Conservation (phyloP, 2,329 filamentous ascomycete species). For the Pseudogymnoascus sp. region DNA sequence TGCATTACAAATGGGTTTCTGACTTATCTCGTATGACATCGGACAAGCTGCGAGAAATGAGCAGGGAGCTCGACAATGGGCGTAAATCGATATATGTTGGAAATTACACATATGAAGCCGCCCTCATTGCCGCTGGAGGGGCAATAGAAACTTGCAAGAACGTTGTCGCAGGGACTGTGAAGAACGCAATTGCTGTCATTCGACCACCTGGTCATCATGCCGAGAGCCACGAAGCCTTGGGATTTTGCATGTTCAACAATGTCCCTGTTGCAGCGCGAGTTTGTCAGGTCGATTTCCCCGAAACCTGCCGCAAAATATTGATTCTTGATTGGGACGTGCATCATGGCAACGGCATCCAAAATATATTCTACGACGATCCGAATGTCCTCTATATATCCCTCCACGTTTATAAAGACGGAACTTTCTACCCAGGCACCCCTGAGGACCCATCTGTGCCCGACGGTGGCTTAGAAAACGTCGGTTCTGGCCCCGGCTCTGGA, state of each 20-base stretch:
- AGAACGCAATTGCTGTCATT: conserved; percentile 93
- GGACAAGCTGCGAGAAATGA: conserved; percentile 61
- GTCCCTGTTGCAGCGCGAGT: conserved; percentile 86
- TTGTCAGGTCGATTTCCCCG: conserved; percentile 74
- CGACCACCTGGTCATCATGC: conserved; percentile 93
- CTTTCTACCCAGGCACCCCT: conserved; percentile 72
- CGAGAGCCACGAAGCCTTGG: conserved; percentile 77
- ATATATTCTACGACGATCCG: conserved; percentile 90
- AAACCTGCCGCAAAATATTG: conserved; percentile 77
- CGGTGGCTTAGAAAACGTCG: conserved; percentile 54
- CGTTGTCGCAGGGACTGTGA: conserved; percentile 75
- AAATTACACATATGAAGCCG: conserved; percentile 70
- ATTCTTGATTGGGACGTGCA: conserved; percentile 88
- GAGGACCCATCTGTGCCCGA: conserved; percentile 52
- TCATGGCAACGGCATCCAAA: conserved; percentile 86
- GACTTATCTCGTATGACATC: conserved; percentile 46
- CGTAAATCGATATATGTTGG: conserved; percentile 79
- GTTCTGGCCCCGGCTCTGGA: conserved; percentile 47
- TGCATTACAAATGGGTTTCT: conserved; percentile 74
- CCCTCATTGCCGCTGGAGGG: conserved; percentile 78
- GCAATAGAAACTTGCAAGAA: conserved; percentile 93
- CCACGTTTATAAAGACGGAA: conserved; percentile 77
- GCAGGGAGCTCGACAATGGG: conserved; percentile 52
- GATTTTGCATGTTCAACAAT: conserved; percentile 98
- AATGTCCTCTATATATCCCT: conserved; percentile 94